These are phyloP conservation scores for Oryza nivara DNA, from an alignment of 176 grass and related monocot genomes.

Conservation along the genomic window DNA sequence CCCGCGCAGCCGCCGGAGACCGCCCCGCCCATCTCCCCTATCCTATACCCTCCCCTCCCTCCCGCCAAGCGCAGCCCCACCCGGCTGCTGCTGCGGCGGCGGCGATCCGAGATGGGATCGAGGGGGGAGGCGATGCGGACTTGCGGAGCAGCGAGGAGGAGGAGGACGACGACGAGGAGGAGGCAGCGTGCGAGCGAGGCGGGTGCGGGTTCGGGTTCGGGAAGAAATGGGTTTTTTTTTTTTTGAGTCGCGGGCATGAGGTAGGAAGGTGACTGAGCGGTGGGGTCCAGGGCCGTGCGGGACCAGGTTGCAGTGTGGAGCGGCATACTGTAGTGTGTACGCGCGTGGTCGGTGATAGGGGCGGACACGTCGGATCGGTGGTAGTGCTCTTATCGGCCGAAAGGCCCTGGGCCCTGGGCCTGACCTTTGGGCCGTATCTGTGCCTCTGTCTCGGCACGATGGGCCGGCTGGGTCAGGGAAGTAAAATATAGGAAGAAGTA, in stretches of 20 bases:
- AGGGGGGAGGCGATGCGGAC: not conserved
- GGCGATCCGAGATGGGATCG: too few relatives aligned
- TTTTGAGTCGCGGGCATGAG: not conserved
- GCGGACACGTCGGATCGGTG: not conserved
- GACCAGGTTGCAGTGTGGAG: not conserved
- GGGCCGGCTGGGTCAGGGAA: too few relatives aligned
- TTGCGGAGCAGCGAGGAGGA: not conserved
- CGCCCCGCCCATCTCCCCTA: constrained; percentile 46
- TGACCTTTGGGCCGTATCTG: too few relatives aligned
- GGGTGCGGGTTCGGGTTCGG: not conserved
- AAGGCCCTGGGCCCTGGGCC: too few relatives aligned
- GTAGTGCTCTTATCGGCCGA: too few relatives aligned
- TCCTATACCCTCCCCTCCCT: too few relatives aligned
- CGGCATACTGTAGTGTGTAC: too few relatives aligned
- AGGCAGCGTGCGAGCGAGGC: not conserved
- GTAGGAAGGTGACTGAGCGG: not conserved
- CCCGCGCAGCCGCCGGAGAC: constrained; percentile 3
- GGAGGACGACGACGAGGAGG: not conserved
- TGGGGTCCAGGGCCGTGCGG: not conserved
- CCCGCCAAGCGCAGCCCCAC: too few relatives aligned
- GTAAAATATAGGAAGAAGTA: too few relatives aligned
- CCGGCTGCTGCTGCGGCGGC: too few relatives aligned
- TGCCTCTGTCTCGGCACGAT: too few relatives aligned
- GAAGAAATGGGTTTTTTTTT: not conserved
- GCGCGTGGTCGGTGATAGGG: not conserved